Evolutionary conservation across 495 filamentous ascomycete genomes (phyloP).

Genomic region (Neurospora sp.): DNA sequence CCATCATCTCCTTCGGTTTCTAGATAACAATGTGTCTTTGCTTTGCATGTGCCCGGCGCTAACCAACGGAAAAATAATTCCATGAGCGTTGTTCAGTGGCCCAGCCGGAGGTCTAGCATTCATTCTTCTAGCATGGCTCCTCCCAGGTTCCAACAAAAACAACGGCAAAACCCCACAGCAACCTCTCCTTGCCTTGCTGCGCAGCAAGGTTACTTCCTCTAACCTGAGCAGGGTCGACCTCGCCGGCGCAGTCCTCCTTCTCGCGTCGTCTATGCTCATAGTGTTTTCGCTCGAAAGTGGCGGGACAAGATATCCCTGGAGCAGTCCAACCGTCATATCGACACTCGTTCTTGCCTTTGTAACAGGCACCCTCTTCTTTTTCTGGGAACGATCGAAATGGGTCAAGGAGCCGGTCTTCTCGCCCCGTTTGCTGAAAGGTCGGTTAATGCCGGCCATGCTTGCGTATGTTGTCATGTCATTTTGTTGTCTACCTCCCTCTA

Average conservation of each 20-base stretch:
- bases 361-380: conserved; percentile 13
- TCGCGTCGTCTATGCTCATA: conserved; percentile 16
- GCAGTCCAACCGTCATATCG: conserved; percentile 13
- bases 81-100: conserved; percentile 8
- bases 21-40: neutral
- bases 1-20: neutral
- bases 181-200: neutral
- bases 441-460: conserved; percentile 13
- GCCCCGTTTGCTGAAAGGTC: conserved; percentile 13
- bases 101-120: conserved; percentile 18
- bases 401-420: conserved; percentile 22
- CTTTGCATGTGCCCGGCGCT: neutral
- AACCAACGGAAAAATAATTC: neutral
- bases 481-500: neutral
- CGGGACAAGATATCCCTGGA: conserved; percentile 10
- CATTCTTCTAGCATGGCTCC: conserved; percentile 9
- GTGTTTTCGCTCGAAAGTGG: conserved; percentile 25
- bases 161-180: neutral
- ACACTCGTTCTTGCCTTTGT: conserved; percentile 13
- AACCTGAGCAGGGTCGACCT: conserved; percentile 13
- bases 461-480: neutral
- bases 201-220: neutral
- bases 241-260: conserved; percentile 12
- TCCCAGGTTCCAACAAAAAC: neutral
- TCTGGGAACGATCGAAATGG: conserved; percentile 16